A percentile compares a stretch with the other conserved stretches of the same genome.
Evolutionary conservation across 2,329 filamentous ascomycete species (phyloP).

Genomic region (Pyrenochaeta sp.): DNA sequence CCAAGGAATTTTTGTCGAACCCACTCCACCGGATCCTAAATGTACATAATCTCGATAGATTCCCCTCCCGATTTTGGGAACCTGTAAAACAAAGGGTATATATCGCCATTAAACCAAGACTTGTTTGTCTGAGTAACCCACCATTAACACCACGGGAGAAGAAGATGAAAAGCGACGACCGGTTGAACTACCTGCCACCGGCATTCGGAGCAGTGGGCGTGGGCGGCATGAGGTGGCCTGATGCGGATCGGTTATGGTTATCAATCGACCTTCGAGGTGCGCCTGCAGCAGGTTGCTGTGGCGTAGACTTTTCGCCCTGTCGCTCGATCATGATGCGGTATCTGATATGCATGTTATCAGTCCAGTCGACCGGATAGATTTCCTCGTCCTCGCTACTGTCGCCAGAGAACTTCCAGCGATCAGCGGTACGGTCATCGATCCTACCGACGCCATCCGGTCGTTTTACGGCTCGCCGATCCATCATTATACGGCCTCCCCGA

Average conservation of each 20-base stretch:
- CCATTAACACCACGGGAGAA: slow-evolving; percentile 22
- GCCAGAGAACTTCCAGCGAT: slow-evolving; percentile 81
- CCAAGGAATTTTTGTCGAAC: too few relatives aligned
- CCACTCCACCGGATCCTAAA: slow-evolving; percentile 5
- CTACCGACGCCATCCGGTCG: slow-evolving; percentile 48
- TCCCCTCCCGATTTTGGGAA: too few relatives aligned
- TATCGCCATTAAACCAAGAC: slow-evolving; percentile 31
- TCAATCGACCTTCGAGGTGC: slow-evolving; percentile 40
- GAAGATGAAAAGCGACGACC: slow-evolving; percentile 12
- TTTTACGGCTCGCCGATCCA: slow-evolving; percentile 79
- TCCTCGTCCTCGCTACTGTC: slow-evolving; percentile 82
- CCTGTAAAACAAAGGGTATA: slow-evolving; percentile 46
- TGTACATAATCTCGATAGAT: slow-evolving; percentile 37
- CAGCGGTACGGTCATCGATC: slow-evolving; percentile 43
- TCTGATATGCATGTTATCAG: slow-evolving; percentile 63
- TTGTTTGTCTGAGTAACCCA: too few relatives aligned
- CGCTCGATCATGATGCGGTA: slow-evolving; percentile 61
- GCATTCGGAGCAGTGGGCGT: slow-evolving; percentile 30
- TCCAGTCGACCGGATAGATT: slow-evolving; percentile 78
- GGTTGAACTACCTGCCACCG: slow-evolving; percentile 15
- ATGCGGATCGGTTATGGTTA: slow-evolving; percentile 46
- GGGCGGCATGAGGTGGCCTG: slow-evolving; percentile 45
- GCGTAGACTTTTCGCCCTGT: slow-evolving; percentile 49
- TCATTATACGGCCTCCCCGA: slow-evolving; percentile 82
- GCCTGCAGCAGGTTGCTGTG: slow-evolving; percentile 31